Evolutionary conservation across 1,284 basidiomycete species (phyloP), one percentile per base, ranked within the genome.

Genomic region (Mycena sp.): DNA sequence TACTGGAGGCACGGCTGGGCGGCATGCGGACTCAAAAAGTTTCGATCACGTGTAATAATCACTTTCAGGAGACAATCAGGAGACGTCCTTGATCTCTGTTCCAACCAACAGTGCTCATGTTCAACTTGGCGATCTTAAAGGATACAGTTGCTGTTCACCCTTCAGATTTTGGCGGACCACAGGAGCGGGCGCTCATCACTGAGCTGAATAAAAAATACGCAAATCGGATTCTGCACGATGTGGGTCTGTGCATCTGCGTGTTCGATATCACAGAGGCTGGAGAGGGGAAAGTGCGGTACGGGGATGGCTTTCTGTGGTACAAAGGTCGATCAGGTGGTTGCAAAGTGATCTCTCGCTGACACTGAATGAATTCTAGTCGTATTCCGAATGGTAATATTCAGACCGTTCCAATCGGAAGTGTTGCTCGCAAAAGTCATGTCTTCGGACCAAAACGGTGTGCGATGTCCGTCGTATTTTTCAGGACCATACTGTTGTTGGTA

Each of bases 281-380:
- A 11, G 95, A 98, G 73, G 97, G 97, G 2, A 95, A 92, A 67
- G 90, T 99, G 11, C 85, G 95, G 28, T 98, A 97, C 75, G 96
- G 96, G 0, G 97, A 99, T 76, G 97, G 97, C 0, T 91, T 91
- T 74, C 81, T 97, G 72, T 99, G 95, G 89, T 96, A 99, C 76
- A 95, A 94, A 83, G 88, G 95, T 95, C 59, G 70, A 86, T 74
- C 2, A 66, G 53, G 14, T 23, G 6, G 14, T 30, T 29, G 25
- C 25, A 6, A 4, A 30, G 41, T 12, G 38, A 19, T n/a, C 30
- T 17, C 41, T 62, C 16, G 67, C 41, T 61, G 41, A 58, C 25
- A 28, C 43, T 14, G 65, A 67, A 19, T 73, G 3, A 40, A n/a
- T n/a, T n/a, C n/a, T 21, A 96, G 96, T 93, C n/a, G 86, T 91